Conservation (phyloP, 805 yeast species). For the Wickerhamomyces sydowiorum region DNA sequence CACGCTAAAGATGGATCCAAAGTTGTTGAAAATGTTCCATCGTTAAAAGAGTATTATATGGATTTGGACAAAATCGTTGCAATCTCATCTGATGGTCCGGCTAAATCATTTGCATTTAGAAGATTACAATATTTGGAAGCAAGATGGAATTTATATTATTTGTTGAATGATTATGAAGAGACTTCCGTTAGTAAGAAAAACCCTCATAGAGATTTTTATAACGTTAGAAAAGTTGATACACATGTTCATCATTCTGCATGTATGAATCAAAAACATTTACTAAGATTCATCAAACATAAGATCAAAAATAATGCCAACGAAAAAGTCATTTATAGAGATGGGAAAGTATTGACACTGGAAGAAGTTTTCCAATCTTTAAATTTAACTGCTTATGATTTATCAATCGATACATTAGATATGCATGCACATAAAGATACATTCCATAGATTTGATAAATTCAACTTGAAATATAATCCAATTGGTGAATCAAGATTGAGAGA, state of each 20-base stretch:
- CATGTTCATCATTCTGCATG: constrained; percentile 99
- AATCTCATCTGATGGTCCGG: constrained; percentile 90
- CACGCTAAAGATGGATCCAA: constrained; percentile 28
- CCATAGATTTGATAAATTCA: constrained; percentile 96
- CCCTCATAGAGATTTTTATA: constrained; percentile 96
- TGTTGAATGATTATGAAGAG: constrained; percentile 90
- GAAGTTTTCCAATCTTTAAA: constrained; percentile 90
- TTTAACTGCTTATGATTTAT: constrained; percentile 88
- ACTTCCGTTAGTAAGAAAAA: constrained; percentile 83
- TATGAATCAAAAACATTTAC: constrained; percentile 95
- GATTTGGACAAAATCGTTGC: constrained; percentile 73
- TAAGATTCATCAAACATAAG: constrained; percentile 92
- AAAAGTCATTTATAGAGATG: constrained; percentile 91
- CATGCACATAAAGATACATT: constrained; percentile 98
- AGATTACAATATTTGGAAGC: constrained; percentile 93
- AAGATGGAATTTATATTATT: constrained; percentile 86
- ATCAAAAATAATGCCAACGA: constrained; percentile 83
- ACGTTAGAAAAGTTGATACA: constrained; percentile 94
- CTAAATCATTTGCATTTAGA: constrained; percentile 92
- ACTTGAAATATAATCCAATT: constrained; percentile 93
- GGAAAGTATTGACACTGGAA: constrained; percentile 74
- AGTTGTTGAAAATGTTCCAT: constrained; percentile 62
- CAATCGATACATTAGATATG: constrained; percentile 97
- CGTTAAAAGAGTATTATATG: constrained; percentile 75
- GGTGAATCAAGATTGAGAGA: constrained; percentile 98